phyloP scores from a whole-genome alignment of 2,329 filamentous ascomycete genomes.

The Echinosphaeria canescens region DNA sequence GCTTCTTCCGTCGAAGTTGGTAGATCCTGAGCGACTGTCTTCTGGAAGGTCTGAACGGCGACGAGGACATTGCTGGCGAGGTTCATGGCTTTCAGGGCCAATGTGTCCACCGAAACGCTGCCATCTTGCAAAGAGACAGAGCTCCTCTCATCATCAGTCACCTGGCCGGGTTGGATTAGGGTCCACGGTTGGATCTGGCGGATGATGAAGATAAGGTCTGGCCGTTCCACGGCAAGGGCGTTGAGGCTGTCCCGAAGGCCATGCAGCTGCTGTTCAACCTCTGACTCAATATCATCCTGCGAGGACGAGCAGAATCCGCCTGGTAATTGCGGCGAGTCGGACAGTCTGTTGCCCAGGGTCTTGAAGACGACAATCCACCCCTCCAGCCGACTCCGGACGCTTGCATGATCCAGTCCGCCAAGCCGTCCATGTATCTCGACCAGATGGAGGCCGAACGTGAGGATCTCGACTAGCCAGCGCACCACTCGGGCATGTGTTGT shows the following conservation, averaged over 20 bases:
- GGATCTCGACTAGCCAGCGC: conserved; percentile 47
- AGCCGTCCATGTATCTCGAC: conserved; percentile 46
- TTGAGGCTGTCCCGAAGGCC: conserved; percentile 18
- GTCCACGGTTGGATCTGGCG: conserved; percentile 47
- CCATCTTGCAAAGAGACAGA: no score
- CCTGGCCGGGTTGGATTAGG: conserved; percentile 8
- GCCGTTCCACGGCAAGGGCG: conserved; percentile 19
- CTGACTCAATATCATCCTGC: conserved; percentile 11
- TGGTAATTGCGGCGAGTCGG: conserved; percentile 25
- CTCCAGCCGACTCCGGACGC: conserved; percentile 21
- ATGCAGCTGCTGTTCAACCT: conserved; percentile 14
- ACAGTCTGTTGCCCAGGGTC: conserved; percentile 17
- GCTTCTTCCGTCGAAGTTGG: conserved; percentile 37
- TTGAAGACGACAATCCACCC: conserved; percentile 25
- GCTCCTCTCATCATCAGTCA: conserved; percentile 3
- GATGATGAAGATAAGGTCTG: conserved; percentile 41
- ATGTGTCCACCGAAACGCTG: no score
- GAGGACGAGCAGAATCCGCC: conserved; percentile 20
- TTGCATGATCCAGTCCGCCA: conserved; percentile 24
- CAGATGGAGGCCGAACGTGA: conserved; percentile 38
- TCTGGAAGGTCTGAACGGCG: conserved; percentile 51
- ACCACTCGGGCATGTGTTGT: conserved; percentile 11
- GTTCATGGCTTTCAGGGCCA: conserved; percentile 32
- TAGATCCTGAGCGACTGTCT: conserved; percentile 19
- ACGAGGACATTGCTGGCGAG: conserved; percentile 61